Percentiles rank a stretch among this genome's conserved stretches.
phyloP scores from a whole-genome alignment of 1,284 basidiomycete species.

The Sanghuangporus weigelae region DNA sequence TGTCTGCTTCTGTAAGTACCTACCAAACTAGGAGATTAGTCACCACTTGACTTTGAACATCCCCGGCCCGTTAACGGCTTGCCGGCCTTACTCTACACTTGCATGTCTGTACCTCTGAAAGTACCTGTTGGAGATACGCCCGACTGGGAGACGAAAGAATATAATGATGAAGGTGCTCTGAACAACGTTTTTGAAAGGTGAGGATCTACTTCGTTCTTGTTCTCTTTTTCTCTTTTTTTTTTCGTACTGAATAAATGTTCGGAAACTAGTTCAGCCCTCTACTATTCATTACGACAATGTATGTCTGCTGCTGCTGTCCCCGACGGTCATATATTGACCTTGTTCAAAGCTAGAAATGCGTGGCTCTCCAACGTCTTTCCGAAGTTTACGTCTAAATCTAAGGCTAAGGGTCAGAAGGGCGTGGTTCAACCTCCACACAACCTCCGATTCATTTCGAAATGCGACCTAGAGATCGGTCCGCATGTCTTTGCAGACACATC shows the following conservation, averaged over 20 bases:
- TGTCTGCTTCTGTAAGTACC: neutral
- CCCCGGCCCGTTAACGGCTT: neutral
- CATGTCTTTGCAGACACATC: constrained; percentile 60
- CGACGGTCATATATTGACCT: neutral
- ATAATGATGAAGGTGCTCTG: constrained; percentile 32
- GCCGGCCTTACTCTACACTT: neutral
- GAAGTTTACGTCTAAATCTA: constrained; percentile 60
- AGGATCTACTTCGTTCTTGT: constrained; percentile 8
- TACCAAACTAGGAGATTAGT: neutral
- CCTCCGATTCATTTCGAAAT: constrained; percentile 56
- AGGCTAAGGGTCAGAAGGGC: constrained; percentile 46
- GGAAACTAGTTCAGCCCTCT: constrained; percentile 42
- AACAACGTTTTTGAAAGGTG: constrained; percentile 54
- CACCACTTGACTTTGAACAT: neutral
- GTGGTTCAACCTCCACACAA: constrained; percentile 51
- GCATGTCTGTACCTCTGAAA: constrained; percentile 26
- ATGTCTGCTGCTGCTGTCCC: constrained; percentile 22
- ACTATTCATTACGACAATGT: constrained; percentile 69
- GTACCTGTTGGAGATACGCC: constrained; percentile 50
- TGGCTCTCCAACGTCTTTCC: constrained; percentile 65
- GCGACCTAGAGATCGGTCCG: constrained; percentile 65
- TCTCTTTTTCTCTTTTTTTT: neutral
- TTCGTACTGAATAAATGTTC: constrained; percentile 6
- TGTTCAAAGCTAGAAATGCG: constrained; percentile 52
- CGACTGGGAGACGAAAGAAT: constrained; percentile 50